Percentiles rank a stretch among this genome's conserved stretches.
These are phyloP conservation scores for Penicillium digitatum DNA, from an alignment of 2,329 filamentous ascomycete species.

Conservation along the genomic window DNA sequence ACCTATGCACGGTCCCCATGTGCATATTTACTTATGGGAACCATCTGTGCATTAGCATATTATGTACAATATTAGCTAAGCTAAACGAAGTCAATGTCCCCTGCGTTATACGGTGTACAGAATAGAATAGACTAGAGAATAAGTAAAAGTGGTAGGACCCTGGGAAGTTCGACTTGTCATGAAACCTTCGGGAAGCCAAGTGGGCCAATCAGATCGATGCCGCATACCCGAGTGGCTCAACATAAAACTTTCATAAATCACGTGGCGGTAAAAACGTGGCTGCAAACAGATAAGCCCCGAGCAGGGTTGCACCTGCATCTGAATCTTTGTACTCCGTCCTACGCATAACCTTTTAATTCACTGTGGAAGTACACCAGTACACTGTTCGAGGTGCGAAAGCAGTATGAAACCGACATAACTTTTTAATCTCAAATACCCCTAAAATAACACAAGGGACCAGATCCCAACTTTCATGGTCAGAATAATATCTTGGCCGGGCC, in stretches of 20 bases:
- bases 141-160: neutral
- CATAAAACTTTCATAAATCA: slow-evolving; percentile 11
- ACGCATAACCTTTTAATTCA: neutral
- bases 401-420: neutral
- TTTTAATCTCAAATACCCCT: no score
- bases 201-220: slow-evolving; percentile 16
- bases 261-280: slow-evolving; percentile 9
- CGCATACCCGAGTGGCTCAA: slow-evolving; percentile 18
- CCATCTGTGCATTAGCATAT: neutral
- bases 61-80: neutral
- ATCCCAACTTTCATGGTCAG: neutral
- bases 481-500: neutral
- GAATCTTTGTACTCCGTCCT: neutral
- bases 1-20: neutral
- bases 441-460: neutral
- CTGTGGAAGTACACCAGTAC: no score
- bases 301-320: neutral
- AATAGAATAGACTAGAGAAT: neutral
- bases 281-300: neutral
- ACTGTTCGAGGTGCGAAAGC: neutral
- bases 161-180: neutral
- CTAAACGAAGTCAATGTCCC: neutral
- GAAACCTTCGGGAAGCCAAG: neutral
- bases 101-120: no score
- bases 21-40: neutral